phyloP scores from a whole-genome alignment of 495 filamentous ascomycete genomes.

The Pseudevernia furfuracea region DNA sequence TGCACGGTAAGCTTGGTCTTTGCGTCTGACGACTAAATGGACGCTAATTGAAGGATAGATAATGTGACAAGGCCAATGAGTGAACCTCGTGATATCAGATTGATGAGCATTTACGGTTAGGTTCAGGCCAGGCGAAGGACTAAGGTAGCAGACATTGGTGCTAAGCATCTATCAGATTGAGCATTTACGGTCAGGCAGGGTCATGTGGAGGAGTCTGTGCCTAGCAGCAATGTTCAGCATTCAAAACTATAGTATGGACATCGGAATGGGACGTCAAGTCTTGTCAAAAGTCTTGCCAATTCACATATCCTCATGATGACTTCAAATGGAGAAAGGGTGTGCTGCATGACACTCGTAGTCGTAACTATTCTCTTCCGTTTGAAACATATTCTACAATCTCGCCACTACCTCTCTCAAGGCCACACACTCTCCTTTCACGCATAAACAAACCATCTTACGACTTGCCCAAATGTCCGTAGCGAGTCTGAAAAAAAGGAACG shows the following conservation, averaged over 20 bases:
- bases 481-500: no score
- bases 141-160: neutral
- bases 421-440: no score
- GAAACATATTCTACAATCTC: no score
- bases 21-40: neutral
- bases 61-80: slow-evolving; percentile 11
- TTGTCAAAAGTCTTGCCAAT: neutral
- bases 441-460: no score
- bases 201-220: neutral
- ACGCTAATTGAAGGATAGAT: slow-evolving; percentile 13
- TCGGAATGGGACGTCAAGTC: neutral
- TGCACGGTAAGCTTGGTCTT: slow-evolving; percentile 32
- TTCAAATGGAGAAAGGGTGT: neutral
- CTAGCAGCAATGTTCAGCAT: neutral
- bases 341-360: no score
- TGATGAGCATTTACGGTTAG: neutral
- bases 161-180: neutral
- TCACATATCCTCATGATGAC: neutral
- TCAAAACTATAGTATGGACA: neutral
- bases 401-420: no score
- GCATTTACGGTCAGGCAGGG: neutral
- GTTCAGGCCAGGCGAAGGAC: neutral
- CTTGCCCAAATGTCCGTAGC: no score
- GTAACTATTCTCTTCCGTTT: no score
- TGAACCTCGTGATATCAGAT: neutral